Percentiles rank a stretch among this genome's conserved stretches.
These are phyloP conservation scores for Prinsepia uniflora DNA, from an alignment of 306 rosid genomes.

Conservation along the genomic window DNA sequence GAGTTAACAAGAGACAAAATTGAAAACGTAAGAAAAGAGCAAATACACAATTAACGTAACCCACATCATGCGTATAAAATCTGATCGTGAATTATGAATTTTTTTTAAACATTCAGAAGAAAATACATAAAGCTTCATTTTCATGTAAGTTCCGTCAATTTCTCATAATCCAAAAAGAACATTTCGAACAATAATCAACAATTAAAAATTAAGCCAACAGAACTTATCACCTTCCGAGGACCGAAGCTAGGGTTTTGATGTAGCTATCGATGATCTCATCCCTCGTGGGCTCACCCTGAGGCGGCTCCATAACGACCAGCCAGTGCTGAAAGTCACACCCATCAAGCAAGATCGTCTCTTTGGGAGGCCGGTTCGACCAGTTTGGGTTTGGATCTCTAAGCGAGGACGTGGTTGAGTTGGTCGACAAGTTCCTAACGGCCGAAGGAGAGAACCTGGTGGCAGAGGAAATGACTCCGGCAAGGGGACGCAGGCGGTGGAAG, in stretches of 20 bases:
- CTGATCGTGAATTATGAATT: neutral
- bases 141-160: neutral
- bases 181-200: neutral
- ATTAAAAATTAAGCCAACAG: neutral
- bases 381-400: conserved; percentile 89
- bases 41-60: neutral
- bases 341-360: conserved; percentile 86
- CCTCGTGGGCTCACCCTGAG: conserved; percentile 61
- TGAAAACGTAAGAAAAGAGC: neutral
- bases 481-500: conserved; percentile 65
- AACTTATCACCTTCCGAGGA: conserved; percentile 59
- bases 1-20: neutral
- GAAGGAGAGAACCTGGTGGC: conserved; percentile 19
- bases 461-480: conserved; percentile 32
- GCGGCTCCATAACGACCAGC: conserved; percentile 91
- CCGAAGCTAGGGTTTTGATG: conserved; percentile 66
- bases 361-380: conserved; percentile 93
- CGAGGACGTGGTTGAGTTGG: conserved; percentile 78
- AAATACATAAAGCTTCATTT: neutral
- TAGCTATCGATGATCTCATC: conserved; percentile 76
- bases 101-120: neutral
- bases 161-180: neutral
- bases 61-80: neutral
- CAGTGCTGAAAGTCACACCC: conserved; percentile 98
- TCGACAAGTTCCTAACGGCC: conserved; percentile 41